Evolutionary conservation across 805 yeast species (phyloP), one percentile per base, ranked within the genome.

Genomic region (Metschnikowia colocasiae): DNA sequence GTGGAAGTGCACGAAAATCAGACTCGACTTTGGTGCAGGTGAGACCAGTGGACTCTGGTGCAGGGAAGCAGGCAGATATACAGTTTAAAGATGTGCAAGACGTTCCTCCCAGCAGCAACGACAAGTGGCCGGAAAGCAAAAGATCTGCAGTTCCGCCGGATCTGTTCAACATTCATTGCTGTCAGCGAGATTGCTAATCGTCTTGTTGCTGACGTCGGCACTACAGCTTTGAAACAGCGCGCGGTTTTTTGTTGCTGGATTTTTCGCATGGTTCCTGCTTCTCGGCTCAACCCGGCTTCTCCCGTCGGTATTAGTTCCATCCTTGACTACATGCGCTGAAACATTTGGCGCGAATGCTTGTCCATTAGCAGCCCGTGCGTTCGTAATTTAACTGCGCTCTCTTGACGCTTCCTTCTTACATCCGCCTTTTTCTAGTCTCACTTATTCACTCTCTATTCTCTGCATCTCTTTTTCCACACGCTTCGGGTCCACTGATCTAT

Each of bases 261-360:
- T 22, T 40, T 40, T 40, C 23, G 35, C 43, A 29, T 25, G 29
- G 36, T 23, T 40, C 37, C 43, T 40, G 43, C 43, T 32, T 40
- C 36, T 40, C 43, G 43, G 43, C 45, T 42, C 43, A 27, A n/a
- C n/a, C 13, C 51, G 51, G 35, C 19, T 39, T 48, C 33, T 25
- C 33, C 51, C 51, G 51, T 31, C 40, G 47, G 32, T 30, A 22
- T 20, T 27, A 37, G 46, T n/a, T 19, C 19, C 39, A 32, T 27
- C 31, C 31, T 22, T 16, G 20, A 27, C 8, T 31, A 31, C 18
- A 19, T 19, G 35, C 25, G 33, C 18, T 27, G 30, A 30, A 32
- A 40, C 43, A 31, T 22, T 31, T 19, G 43, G 37, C 43, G 43
- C 33, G 43, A 15, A 19, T 15, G 43, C 43, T 23, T 40, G 37